A percentile compares a stretch with the other conserved stretches of the same genome.
These are phyloP conservation scores for Amanita subjunquillea DNA, from an alignment of 768 basidiomycete genomes.

Conservation along the genomic window DNA sequence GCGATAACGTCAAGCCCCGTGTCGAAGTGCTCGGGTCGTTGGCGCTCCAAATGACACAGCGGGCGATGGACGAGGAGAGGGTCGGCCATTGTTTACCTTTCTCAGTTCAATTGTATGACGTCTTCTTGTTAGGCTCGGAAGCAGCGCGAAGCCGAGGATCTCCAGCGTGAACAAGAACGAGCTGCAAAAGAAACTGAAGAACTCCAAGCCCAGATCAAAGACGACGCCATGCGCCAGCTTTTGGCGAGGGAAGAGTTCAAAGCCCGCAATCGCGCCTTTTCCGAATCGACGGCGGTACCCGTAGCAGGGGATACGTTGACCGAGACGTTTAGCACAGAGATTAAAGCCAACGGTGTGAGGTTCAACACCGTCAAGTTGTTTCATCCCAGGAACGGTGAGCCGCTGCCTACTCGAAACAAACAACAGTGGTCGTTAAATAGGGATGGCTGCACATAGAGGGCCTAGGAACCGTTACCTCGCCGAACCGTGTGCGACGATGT, in stretches of 20 bases:
- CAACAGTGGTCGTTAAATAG: not conserved
- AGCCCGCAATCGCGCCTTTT: slow-evolving; percentile 55
- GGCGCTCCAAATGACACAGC: slow-evolving; percentile 67
- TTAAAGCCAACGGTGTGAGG: slow-evolving; percentile 45
- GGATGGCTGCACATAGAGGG: slow-evolving; percentile 27
- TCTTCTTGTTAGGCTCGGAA: slow-evolving; percentile 32
- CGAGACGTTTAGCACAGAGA: slow-evolving; percentile 48
- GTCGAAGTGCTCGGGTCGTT: slow-evolving; percentile 59
- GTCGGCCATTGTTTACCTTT: slow-evolving; percentile 22
- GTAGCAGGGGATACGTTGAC: slow-evolving; percentile 32
- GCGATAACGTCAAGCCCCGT: slow-evolving; percentile 41
- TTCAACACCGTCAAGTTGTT: slow-evolving; percentile 65
- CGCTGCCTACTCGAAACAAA: not conserved
- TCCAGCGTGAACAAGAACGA: slow-evolving; percentile 36
- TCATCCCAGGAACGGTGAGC: slow-evolving; percentile 57
- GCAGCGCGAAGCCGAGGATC: slow-evolving; percentile 47
- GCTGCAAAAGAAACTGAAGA: slow-evolving; percentile 45
- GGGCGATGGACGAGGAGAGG: slow-evolving; percentile 60
- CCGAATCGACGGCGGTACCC: slow-evolving; percentile 62
- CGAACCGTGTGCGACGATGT: slow-evolving; percentile 66
- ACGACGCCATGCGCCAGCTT: slow-evolving; percentile 51
- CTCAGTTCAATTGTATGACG: not conserved
- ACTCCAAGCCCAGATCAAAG: slow-evolving; percentile 56
- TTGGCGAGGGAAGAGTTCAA: slow-evolving; percentile 36
- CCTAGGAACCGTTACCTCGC: slow-evolving; percentile 64